Evolutionary conservation across 495 filamentous ascomycete genomes (phyloP).

Genomic region (Thermochaetoides thermophila): DNA sequence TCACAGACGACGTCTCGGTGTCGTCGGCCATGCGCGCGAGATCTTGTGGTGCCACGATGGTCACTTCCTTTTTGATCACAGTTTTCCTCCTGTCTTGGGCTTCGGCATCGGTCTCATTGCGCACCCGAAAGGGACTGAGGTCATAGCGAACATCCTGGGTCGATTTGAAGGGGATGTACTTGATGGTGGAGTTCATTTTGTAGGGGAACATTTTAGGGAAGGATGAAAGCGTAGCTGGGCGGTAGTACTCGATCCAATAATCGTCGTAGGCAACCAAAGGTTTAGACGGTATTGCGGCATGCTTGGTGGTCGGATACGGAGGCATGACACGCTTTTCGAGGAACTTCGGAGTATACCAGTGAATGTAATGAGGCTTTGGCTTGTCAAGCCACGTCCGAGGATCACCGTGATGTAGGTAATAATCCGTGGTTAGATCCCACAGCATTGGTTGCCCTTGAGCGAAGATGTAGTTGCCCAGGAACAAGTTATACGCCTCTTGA

Average conservation of each 20-base stretch:
- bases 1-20: conserved; percentile 25
- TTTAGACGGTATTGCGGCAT: conserved; percentile 28
- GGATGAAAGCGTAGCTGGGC: conserved; percentile 68
- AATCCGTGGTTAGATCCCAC: conserved; percentile 91
- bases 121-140: conserved; percentile 69
- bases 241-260: conserved; percentile 98
- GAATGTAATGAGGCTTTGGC: conserved; percentile 50
- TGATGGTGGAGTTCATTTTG: conserved; percentile 75
- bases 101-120: conserved; percentile 33
- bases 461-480: conserved; percentile 92
- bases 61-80: conserved; percentile 50
- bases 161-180: conserved; percentile 60
- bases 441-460: conserved; percentile 86
- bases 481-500: conserved; percentile 96
- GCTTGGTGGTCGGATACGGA: conserved; percentile 25
- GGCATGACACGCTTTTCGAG: conserved; percentile 47
- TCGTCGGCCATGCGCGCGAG: conserved; percentile 16
- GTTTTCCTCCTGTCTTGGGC: conserved; percentile 33
- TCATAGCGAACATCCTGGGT: conserved; percentile 60
- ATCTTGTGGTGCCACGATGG: conserved; percentile 41
- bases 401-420: conserved; percentile 86
- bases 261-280: conserved; percentile 67
- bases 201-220: conserved; percentile 80
- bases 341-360: conserved; percentile 74
- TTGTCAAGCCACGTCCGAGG: conserved; percentile 57